Conservation (phyloP, 768 basidiomycete genomes). For the Cystoderma amianthinum region DNA sequence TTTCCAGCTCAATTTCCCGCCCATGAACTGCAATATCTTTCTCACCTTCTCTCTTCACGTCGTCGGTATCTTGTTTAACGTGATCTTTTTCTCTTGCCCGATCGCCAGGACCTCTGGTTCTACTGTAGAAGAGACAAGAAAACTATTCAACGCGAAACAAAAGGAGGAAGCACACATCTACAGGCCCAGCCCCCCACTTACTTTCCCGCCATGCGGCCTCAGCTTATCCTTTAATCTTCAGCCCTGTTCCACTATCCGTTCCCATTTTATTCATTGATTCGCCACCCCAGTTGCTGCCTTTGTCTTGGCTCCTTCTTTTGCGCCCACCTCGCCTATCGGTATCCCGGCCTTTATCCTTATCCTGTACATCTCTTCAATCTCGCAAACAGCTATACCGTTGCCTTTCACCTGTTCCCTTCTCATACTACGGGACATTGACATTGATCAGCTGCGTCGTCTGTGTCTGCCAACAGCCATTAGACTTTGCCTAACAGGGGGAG, state of each 20-base stretch:
- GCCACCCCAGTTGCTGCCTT: constrained; percentile 22
- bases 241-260: constrained; percentile 24
- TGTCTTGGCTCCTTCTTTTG: no score
- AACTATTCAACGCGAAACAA: constrained; percentile 4
- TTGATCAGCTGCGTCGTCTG: constrained; percentile 16
- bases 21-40: no score
- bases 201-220: constrained; percentile 46
- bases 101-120: constrained; percentile 7
- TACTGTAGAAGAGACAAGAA: constrained; percentile 10
- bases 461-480: no score
- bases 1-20: constrained; percentile 47
- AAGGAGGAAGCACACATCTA: constrained; percentile 18
- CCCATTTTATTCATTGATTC: constrained; percentile 17
- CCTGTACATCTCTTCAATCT: not conserved
- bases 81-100: no score
- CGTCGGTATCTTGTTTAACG: no score
- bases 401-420: constrained; percentile 3
- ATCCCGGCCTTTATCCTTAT: no score
- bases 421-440: constrained; percentile 20
- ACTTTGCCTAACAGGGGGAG: not conserved
- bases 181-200: constrained; percentile 41
- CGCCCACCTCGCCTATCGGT: no score
- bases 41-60: no score
- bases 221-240: constrained; percentile 75
- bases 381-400: no score